These are phyloP conservation scores for Ampelocalamus luodianensis DNA, from an alignment of 176 grass and related monocot species.

Conservation along the genomic window DNA sequence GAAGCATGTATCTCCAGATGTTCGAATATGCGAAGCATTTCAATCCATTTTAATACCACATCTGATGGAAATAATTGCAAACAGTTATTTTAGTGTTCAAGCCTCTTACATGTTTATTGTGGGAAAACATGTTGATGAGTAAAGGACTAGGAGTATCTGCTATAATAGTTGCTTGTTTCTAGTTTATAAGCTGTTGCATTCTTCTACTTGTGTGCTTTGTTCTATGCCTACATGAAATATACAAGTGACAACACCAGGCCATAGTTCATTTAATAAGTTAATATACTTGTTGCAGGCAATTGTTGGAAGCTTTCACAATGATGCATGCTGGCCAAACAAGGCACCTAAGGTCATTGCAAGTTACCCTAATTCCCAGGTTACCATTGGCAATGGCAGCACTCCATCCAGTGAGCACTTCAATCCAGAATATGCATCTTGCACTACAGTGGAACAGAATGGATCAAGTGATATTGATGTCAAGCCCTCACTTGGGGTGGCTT, in stretches of 20 bases:
- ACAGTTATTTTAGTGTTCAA: not conserved
- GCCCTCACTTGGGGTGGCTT: constrained; percentile 3
- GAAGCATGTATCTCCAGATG: constrained; percentile 28
- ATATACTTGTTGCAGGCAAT: constrained; percentile 48
- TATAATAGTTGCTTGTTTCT: not conserved
- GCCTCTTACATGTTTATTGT: not conserved
- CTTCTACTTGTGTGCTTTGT: not conserved
- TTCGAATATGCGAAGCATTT: not conserved
- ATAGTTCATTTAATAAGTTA: not conserved
- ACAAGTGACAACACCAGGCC: not conserved
- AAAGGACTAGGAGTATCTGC: not conserved
- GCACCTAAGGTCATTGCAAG: not conserved
- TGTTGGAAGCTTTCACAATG: constrained; percentile 49
- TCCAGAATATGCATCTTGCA: not conserved
- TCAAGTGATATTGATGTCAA: constrained; percentile 36
- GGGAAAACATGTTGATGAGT: not conserved
- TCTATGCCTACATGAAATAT: constrained; percentile 9
- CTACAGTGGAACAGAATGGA: not conserved
- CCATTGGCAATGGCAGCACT: not conserved
- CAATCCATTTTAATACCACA: not conserved
- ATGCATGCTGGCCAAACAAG: constrained; percentile 24
- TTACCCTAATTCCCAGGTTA: not conserved
- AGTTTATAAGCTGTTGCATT: not conserved
- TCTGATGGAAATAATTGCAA: not conserved
- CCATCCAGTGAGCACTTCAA: not conserved